phyloP scores from a whole-genome alignment of 179 eudicot species.

The Silene noctiflora region DNA sequence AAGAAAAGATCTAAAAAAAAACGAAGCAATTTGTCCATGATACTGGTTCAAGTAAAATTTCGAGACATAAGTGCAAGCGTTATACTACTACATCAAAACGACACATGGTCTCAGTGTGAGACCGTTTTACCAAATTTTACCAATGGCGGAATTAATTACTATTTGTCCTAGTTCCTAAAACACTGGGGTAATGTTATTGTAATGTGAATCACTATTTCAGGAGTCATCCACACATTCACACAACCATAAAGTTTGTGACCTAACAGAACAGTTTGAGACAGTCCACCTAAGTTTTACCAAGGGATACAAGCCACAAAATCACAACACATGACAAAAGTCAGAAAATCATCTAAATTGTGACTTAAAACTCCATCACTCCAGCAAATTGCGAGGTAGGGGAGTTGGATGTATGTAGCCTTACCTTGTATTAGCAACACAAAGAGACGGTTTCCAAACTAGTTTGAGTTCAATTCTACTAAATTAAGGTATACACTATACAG shows the following conservation, averaged over 20 bases:
- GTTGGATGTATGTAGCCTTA: too few species aligned
- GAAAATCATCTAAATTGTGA: too few species aligned
- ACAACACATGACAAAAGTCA: too few species aligned
- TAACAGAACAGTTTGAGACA: not conserved
- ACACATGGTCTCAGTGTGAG: not conserved
- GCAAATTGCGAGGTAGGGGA: too few species aligned
- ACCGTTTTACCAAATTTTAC: slow-evolving; percentile 5
- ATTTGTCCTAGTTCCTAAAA: too few species aligned
- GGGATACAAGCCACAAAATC: too few species aligned
- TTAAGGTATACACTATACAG: too few species aligned
- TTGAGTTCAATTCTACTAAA: too few species aligned
- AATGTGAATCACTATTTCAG: not conserved
- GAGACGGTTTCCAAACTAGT: too few species aligned
- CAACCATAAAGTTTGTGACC: not conserved
- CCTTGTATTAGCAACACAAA: too few species aligned
- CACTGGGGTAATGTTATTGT: not conserved
- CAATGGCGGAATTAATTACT: not conserved
- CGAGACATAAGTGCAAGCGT: not conserved
- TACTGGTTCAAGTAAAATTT: not conserved
- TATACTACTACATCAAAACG: too few species aligned
- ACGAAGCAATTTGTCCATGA: not conserved
- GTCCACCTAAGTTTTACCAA: not conserved
- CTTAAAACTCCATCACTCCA: too few species aligned
- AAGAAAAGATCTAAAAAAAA: not conserved
- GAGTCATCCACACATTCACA: not conserved